Evolutionary conservation across 306 rosid genomes (phyloP).

Genomic region (Glycyrrhiza uralensis): DNA sequence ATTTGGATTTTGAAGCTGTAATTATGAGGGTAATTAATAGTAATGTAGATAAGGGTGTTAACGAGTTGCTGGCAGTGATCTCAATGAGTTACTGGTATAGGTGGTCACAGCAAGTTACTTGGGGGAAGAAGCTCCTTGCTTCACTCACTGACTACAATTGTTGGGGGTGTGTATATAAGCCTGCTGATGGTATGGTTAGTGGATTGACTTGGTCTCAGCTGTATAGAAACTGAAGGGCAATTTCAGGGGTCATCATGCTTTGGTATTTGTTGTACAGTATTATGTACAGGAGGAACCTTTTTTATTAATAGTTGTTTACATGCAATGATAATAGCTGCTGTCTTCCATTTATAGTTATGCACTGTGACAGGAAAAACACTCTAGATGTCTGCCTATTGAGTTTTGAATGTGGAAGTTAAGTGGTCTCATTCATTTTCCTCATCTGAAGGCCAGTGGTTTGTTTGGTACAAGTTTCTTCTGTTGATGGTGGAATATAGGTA

Average conservation of each 20-base stretch:
- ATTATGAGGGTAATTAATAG: constrained; percentile 53
- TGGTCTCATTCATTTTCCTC: not conserved
- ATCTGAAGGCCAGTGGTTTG: not conserved
- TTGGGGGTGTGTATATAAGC: constrained; percentile 60
- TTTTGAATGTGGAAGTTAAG: not conserved
- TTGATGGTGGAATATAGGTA: not conserved
- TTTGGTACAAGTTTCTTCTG: not conserved
- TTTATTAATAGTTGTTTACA: constrained; percentile 15
- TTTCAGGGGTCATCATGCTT: constrained; percentile 29
- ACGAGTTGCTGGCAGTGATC: constrained; percentile 26
- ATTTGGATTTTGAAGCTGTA: constrained; percentile 57
- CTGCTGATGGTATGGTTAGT: constrained; percentile 39
- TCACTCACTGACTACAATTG: constrained; percentile 48
- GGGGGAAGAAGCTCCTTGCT: constrained; percentile 48
- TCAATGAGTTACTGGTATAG: constrained; percentile 31
- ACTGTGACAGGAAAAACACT: not conserved
- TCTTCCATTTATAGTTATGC: not conserved
- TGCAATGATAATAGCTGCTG: constrained; percentile 13
- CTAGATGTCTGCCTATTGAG: too few relatives aligned
- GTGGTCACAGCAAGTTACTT: constrained; percentile 37
- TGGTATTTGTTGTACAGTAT: constrained; percentile 36
- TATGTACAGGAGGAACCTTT: constrained; percentile 40
- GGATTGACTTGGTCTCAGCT: constrained; percentile 30
- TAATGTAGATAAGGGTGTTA: constrained; percentile 47
- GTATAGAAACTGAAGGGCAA: constrained; percentile 44